Conservation (phyloP, 164 flowering plant genomes). For the Kalanchoe fedtschenkoi region DNA sequence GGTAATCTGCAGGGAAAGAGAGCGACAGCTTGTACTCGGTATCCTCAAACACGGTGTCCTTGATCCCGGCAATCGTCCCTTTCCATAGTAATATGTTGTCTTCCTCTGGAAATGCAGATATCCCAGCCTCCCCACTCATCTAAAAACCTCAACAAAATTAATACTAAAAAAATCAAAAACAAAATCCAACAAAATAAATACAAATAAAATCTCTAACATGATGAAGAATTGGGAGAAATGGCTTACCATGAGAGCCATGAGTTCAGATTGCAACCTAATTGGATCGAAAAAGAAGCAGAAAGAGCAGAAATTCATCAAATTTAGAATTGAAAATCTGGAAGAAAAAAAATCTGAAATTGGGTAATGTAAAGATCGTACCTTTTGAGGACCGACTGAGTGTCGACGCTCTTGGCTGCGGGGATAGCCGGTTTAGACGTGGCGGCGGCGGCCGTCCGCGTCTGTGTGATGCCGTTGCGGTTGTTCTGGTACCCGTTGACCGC, state of each 20-base stretch:
- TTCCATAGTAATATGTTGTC: slow-evolving; percentile 93
- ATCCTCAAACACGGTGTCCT: slow-evolving; percentile 90
- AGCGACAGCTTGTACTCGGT: slow-evolving; percentile 76
- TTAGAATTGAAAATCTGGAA: not conserved
- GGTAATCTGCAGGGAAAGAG: slow-evolving; percentile 64
- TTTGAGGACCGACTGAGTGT: slow-evolving; percentile 52
- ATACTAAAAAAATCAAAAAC: not conserved
- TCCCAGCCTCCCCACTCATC: slow-evolving; percentile 84
- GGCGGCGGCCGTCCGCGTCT: too few species aligned
- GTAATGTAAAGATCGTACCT: slow-evolving; percentile 20
- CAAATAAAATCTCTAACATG: not conserved
- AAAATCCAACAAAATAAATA: not conserved
- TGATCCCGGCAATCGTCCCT: slow-evolving; percentile 88
- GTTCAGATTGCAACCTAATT: slow-evolving; percentile 49
- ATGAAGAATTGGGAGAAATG: not conserved
- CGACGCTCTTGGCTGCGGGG: slow-evolving; percentile 31
- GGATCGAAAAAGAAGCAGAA: slow-evolving; percentile 3
- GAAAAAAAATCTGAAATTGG: not conserved
- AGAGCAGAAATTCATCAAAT: not conserved
- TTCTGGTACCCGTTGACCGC: not conserved
- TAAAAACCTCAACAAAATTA: slow-evolving; percentile 6
- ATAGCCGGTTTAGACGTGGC: slow-evolving; percentile 25
- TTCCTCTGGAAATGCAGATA: slow-evolving; percentile 89
- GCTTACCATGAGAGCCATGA: slow-evolving; percentile 60
- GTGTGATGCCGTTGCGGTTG: too few species aligned